Evolutionary conservation across 108 stramenopile genomes (phyloP).

Genomic region (Skeletonema menzelii): DNA sequence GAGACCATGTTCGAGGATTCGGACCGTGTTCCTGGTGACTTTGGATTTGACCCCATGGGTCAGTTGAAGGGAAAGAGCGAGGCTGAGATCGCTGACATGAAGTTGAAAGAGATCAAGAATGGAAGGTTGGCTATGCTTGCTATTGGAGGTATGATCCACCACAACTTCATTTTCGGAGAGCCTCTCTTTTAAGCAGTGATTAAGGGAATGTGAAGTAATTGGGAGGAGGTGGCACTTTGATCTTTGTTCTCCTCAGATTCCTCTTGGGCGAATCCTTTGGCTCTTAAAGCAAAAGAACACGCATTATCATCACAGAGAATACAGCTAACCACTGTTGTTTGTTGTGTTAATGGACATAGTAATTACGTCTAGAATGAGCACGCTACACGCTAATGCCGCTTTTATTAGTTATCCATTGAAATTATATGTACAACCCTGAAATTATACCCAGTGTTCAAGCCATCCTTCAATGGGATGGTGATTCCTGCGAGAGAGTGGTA

Average conservation of each 20-base stretch:
- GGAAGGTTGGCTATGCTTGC: conserved; percentile 76
- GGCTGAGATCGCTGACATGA: conserved; percentile 64
- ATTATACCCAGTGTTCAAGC: too few relatives aligned
- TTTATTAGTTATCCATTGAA: not conserved
- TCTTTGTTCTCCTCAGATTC: not conserved
- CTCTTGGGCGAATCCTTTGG: not conserved
- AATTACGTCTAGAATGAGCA: not conserved
- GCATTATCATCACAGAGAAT: not conserved
- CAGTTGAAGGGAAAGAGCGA: conserved; percentile 62
- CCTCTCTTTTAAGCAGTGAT: conserved; percentile 59
- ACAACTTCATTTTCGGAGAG: conserved; percentile 88
- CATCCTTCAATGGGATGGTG: too few relatives aligned
- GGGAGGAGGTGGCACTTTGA: not conserved
- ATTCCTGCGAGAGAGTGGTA: too few relatives aligned
- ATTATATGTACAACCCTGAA: too few relatives aligned
- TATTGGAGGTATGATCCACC: conserved; percentile 83
- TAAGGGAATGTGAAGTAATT: not conserved
- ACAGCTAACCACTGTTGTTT: not conserved
- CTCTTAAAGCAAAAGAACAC: not conserved
- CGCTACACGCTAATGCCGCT: not conserved
- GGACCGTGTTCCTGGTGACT: conserved; percentile 74
- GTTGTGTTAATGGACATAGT: not conserved
- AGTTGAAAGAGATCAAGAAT: conserved; percentile 88
- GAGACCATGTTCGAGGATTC: conserved; percentile 83
- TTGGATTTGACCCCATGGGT: conserved; percentile 87